Conservation (phyloP, 257 asterid species). For the Avicennia marina region DNA sequence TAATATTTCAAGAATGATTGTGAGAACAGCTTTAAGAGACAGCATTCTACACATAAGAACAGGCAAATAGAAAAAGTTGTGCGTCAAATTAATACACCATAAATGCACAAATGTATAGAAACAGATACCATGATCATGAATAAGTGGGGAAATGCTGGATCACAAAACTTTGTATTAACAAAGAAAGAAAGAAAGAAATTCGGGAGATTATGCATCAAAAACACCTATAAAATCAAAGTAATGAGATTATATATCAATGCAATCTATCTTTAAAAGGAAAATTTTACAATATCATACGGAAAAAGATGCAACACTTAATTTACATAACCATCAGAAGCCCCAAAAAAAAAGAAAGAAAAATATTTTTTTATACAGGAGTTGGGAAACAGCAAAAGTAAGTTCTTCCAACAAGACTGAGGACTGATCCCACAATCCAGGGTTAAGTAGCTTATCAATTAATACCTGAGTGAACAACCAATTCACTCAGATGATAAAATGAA, state of each 20-base stretch:
- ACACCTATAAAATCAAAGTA: neutral
- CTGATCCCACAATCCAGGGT: neutral
- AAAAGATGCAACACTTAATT: constrained; percentile 1
- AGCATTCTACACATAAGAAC: neutral
- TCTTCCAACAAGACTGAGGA: neutral
- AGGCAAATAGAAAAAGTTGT: neutral
- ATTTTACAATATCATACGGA: neutral
- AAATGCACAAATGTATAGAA: neutral
- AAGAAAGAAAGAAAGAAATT: neutral
- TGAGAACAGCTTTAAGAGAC: neutral
- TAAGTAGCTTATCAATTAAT: neutral
- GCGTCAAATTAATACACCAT: neutral
- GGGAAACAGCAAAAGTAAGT: neutral
- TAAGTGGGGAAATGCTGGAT: neutral
- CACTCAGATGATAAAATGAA: neutral
- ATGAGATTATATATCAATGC: constrained; percentile 1
- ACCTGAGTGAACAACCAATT: neutral
- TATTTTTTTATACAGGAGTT: neutral
- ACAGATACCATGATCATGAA: neutral
- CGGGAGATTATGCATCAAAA: neutral
- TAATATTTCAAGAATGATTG: neutral
- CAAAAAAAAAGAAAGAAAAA: too few relatives aligned
- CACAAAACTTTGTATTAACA: neutral
- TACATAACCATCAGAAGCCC: neutral
- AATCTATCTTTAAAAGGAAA: neutral